phyloP scores from a whole-genome alignment of 2,329 filamentous ascomycete genomes.

The Xylariomycetidae sp. region DNA sequence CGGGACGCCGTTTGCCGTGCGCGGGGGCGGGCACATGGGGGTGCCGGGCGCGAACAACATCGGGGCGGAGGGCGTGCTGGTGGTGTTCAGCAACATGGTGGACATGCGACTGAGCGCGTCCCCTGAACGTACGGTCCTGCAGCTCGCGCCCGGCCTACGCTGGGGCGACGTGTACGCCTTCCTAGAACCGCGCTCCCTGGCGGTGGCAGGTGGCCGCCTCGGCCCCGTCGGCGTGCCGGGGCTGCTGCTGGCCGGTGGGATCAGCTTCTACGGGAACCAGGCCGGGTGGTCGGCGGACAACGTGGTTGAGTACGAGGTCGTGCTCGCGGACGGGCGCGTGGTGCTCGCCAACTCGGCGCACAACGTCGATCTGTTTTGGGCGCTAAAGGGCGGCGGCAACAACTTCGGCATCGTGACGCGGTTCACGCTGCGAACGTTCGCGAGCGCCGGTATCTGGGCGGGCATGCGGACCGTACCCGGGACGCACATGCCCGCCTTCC shows the following conservation, averaged over 20 bases:
- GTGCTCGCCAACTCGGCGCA: slow-evolving; percentile 14
- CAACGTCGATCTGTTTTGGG: slow-evolving; percentile 19
- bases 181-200: no score
- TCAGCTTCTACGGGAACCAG: slow-evolving; percentile 45
- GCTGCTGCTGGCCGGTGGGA: slow-evolving; percentile 47
- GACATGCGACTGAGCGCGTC: no score
- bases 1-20: neutral
- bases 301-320: slow-evolving; percentile 11
- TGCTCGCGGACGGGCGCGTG: slow-evolving; percentile 19
- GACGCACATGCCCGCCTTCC: neutral
- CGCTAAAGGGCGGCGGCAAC: slow-evolving; percentile 22
- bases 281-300: slow-evolving; percentile 41
- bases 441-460: no score
- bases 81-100: no score
- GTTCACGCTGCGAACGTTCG: no score
- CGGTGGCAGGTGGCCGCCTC: slow-evolving; percentile 38
- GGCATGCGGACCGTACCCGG: neutral
- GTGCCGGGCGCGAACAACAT: neutral
- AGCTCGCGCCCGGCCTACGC: no score
- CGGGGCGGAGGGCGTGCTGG: neutral
- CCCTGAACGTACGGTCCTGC: no score
- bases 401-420: slow-evolving; percentile 9
- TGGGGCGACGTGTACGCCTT: no score
- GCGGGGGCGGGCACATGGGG: neutral
- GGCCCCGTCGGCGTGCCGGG: slow-evolving; percentile 40